These are phyloP conservation scores for Puccinia coronata DNA, from an alignment of 1,284 basidiomycete genomes.

Conservation along the genomic window DNA sequence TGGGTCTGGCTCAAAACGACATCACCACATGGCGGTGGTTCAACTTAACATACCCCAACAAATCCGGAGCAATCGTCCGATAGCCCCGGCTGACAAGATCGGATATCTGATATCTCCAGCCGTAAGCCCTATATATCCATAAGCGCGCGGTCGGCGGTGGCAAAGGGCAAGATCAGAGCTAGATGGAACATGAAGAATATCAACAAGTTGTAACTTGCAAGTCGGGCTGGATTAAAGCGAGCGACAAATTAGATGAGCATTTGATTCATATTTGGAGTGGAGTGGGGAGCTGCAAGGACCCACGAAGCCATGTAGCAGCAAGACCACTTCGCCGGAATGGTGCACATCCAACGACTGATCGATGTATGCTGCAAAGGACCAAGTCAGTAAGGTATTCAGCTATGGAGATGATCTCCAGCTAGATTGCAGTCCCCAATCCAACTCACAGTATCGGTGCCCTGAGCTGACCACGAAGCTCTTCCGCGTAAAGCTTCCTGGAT, in stretches of 20 bases:
- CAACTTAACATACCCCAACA: neutral
- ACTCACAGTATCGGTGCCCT: neutral
- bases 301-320: conserved; percentile 10
- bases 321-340: neutral
- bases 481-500: conserved; percentile 4
- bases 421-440: neutral
- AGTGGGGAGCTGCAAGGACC: too few relatives aligned
- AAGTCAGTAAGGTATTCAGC: neutral
- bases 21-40: neutral
- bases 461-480: conserved; percentile 9
- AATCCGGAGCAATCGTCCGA: conserved; percentile 33
- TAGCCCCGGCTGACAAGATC: conserved; percentile 29
- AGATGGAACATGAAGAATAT: neutral
- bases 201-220: conserved; percentile 8
- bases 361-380: neutral
- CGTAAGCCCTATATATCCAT: neutral
- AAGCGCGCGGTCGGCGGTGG: neutral
- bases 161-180: neutral
- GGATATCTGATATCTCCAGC: conserved; percentile 43
- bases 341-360: neutral
- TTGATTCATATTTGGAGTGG: too few relatives aligned
- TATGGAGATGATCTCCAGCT: too few relatives aligned
- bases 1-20: neutral
- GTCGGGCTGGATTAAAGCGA: conserved; percentile 9
- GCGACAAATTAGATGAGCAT: neutral